A percentile compares a stretch with the other conserved stretches of the same genome.
Evolutionary conservation across 2,329 filamentous ascomycete species (phyloP).

Genomic region (Hypoxylon sp.): DNA sequence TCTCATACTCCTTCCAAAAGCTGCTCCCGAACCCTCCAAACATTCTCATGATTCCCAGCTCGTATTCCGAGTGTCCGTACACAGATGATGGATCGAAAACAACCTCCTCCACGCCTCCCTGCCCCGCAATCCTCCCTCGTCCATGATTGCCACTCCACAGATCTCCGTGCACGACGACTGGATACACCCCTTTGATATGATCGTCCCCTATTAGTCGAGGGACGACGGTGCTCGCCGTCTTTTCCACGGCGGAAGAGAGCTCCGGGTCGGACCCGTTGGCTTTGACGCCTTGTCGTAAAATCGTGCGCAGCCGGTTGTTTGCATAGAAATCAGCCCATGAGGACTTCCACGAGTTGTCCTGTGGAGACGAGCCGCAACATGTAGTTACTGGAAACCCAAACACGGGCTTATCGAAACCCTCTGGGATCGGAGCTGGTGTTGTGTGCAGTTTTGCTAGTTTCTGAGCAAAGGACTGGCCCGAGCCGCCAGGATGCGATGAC

Average conservation of each 20-base stretch:
- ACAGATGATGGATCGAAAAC: slow-evolving; percentile 86
- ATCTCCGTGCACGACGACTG: slow-evolving; percentile 90
- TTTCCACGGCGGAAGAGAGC: slow-evolving; percentile 74
- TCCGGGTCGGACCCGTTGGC: slow-evolving; percentile 76
- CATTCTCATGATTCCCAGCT: slow-evolving; percentile 95
- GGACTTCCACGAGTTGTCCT: slow-evolving; percentile 80
- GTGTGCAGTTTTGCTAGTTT: slow-evolving; percentile 86
- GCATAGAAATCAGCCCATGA: slow-evolving; percentile 92
- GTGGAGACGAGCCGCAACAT: slow-evolving; percentile 87
- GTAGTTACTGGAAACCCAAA: slow-evolving; percentile 90
- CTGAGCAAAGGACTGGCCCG: slow-evolving; percentile 73
- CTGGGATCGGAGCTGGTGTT: slow-evolving; percentile 76
- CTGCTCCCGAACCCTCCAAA: slow-evolving; percentile 85
- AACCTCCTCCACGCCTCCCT: slow-evolving; percentile 75
- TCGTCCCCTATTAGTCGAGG: slow-evolving; percentile 80
- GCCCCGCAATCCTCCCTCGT: slow-evolving; percentile 70
- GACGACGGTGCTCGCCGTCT: slow-evolving; percentile 75
- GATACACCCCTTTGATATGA: slow-evolving; percentile 75
- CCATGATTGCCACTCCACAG: slow-evolving; percentile 92
- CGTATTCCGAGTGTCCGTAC: slow-evolving; percentile 91
- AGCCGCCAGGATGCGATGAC: slow-evolving; percentile 59
- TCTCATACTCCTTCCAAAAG: slow-evolving; percentile 85
- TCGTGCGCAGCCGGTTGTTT: slow-evolving; percentile 77
- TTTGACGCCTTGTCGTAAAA: slow-evolving; percentile 70
- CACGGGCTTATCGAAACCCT: slow-evolving; percentile 70